phyloP scores from a whole-genome alignment of 148 eudicot genomes.

The Agrostemma githago region DNA sequence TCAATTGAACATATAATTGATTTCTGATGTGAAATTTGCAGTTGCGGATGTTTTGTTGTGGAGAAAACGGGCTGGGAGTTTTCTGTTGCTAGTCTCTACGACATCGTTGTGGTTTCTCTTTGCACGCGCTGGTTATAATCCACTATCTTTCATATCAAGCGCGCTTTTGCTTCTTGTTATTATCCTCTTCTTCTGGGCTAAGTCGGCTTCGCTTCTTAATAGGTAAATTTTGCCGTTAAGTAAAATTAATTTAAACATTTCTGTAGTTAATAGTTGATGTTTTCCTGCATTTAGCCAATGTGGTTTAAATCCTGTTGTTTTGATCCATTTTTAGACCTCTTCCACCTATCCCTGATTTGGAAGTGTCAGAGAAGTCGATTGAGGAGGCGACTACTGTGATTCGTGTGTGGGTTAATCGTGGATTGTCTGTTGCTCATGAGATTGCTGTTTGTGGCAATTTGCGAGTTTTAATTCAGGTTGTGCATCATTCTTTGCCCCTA shows the following conservation, averaged over 20 bases:
- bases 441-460: conserved; percentile 73
- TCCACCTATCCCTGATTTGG: conserved; percentile 92
- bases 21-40: conserved; percentile 19
- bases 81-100: conserved; percentile 40
- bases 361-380: conserved; percentile 59
- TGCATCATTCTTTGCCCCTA: not conserved
- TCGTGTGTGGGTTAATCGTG: conserved; percentile 55
- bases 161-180: conserved; percentile 61
- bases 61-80: conserved; percentile 51
- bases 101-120: conserved; percentile 72
- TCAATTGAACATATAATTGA: not conserved
- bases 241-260: not conserved
- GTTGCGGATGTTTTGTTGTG: conserved; percentile 86
- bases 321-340: conserved; percentile 52
- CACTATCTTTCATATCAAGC: conserved; percentile 56
- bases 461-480: conserved; percentile 60
- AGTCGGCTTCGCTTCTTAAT: conserved; percentile 85
- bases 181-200: conserved; percentile 91
- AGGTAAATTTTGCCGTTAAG: conserved; percentile 39
- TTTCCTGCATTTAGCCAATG: not conserved
- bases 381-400: conserved; percentile 55
- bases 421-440: conserved; percentile 58
- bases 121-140: conserved; percentile 58
- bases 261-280: not conserved
- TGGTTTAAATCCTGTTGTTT: not conserved